These are phyloP conservation scores for Aspergillus phoenicis DNA, from an alignment of 2,329 filamentous ascomycete species.

Conservation along the genomic window DNA sequence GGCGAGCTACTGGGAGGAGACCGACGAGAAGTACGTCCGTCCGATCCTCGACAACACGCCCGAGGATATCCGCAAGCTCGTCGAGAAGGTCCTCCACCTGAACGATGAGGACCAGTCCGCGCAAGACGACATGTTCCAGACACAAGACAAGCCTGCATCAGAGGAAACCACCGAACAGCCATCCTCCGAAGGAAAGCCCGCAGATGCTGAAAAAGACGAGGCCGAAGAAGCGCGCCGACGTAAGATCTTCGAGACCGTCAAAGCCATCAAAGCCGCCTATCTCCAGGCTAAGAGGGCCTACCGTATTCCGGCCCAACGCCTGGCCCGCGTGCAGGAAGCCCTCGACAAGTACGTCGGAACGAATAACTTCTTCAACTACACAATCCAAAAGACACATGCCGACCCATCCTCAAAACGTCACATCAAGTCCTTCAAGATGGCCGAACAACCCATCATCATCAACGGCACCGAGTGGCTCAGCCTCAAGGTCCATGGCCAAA, in stretches of 20 bases:
- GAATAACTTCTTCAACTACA: conserved; percentile 96
- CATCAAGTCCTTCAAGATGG: conserved; percentile 88
- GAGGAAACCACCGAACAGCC: conserved; percentile 2
- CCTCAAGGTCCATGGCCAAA: conserved; percentile 94
- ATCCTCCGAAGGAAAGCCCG: conserved; percentile 9
- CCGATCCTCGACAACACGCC: conserved; percentile 58
- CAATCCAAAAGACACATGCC: conserved; percentile 77
- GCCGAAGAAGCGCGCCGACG: conserved; percentile 33
- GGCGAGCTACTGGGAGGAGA: conserved; percentile 75
- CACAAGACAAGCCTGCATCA: conserved; percentile 19
- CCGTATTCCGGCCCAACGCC: conserved; percentile 71
- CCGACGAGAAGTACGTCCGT: conserved; percentile 79
- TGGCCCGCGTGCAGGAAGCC: conserved; percentile 73
- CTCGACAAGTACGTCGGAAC: conserved; percentile 80
- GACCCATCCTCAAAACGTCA: conserved; percentile 86
- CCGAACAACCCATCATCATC: conserved; percentile 76
- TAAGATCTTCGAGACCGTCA: conserved; percentile 66
- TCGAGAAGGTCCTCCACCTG: conserved; percentile 45
- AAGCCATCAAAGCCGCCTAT: conserved; percentile 78
- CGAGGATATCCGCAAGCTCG: conserved; percentile 43
- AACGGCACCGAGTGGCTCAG: conserved; percentile 93
- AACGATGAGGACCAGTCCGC: conserved; percentile 39
- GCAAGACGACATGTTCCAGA: conserved; percentile 20
- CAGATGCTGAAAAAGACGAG: neutral
- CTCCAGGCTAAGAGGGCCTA: conserved; percentile 81